Evolutionary conservation across 768 basidiomycete species (phyloP).

Genomic region (Hysterangium stoloniferum): DNA sequence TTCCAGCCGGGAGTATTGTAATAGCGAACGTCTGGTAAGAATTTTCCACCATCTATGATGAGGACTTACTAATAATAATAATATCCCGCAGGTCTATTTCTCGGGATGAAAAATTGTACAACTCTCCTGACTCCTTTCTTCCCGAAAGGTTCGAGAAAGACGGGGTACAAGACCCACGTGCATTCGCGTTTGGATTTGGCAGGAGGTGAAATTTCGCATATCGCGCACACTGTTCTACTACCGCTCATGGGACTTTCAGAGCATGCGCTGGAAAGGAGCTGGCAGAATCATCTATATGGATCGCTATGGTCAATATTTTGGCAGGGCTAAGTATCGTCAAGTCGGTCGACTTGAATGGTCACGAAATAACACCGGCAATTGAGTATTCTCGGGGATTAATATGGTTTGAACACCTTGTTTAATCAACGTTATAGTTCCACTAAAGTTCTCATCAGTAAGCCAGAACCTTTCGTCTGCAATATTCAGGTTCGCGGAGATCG

Average conservation of each 20-base stretch:
- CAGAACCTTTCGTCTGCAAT: background rate
- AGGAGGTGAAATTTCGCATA: background rate
- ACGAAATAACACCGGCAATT: background rate
- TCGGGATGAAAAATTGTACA: constrained; percentile 44
- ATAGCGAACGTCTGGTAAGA: background rate
- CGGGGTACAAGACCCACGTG: background rate
- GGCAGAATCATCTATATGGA: background rate
- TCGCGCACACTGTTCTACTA: background rate
- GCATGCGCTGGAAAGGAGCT: background rate
- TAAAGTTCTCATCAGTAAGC: background rate
- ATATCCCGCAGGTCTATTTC: constrained; percentile 31
- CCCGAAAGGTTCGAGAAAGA: constrained; percentile 39
- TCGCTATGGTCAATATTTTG: background rate
- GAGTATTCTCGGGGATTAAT: background rate
- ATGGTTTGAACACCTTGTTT: background rate
- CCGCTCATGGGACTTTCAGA: background rate
- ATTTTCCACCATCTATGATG: background rate
- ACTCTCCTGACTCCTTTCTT: constrained; percentile 40
- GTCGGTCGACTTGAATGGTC: background rate
- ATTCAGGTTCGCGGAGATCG: background rate
- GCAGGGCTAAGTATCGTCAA: background rate
- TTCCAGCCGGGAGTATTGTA: background rate
- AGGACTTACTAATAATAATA: too few relatives aligned
- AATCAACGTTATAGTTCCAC: background rate
- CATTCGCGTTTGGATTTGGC: background rate